phyloP scores from a whole-genome alignment of 768 basidiomycete genomes.

The Cystobasidium onofrii region DNA sequence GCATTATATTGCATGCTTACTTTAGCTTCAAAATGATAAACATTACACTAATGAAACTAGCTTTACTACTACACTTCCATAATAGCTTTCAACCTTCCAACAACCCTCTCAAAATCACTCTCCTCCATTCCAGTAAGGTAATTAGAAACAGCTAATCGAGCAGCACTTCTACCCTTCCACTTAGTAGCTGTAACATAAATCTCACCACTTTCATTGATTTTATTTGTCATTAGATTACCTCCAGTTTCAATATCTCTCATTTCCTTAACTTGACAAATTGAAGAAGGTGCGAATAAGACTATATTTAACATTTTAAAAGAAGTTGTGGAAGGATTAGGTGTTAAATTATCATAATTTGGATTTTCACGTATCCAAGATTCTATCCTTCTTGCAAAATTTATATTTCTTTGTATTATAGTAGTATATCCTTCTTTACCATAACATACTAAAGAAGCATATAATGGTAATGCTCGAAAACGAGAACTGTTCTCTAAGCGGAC shows the following conservation, averaged over 20 bases:
- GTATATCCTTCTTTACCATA: conserved; percentile 48
- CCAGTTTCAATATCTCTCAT: neutral
- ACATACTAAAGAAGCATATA: conserved; percentile 47
- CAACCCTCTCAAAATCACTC: conserved; percentile 5
- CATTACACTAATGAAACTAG: no score
- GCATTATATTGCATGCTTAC: no score
- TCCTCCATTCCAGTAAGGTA: conserved; percentile 7
- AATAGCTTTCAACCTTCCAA: neutral
- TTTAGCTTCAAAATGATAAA: no score
- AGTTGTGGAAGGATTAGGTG: conserved; percentile 33
- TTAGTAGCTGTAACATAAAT: conserved; percentile 47
- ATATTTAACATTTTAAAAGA: conserved; percentile 34
- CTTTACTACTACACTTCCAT: conserved; percentile 1
- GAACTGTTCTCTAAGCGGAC: conserved; percentile 49
- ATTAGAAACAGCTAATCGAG: conserved; percentile 46
- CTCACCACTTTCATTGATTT: conserved; percentile 46
- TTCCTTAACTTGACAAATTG: neutral
- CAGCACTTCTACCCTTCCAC: conserved; percentile 46
- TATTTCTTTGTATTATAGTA: conserved; percentile 46
- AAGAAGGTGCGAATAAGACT: conserved; percentile 36
- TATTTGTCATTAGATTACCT: conserved; percentile 37
- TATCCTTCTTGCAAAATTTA: conserved; percentile 46
- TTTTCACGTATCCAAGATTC: conserved; percentile 42
- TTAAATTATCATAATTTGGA: conserved; percentile 42
- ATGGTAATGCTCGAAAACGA: conserved; percentile 48